Base-by-base conservation (phyloP, 345 rosid genomes). In the Limnanthes douglasii region DNA sequence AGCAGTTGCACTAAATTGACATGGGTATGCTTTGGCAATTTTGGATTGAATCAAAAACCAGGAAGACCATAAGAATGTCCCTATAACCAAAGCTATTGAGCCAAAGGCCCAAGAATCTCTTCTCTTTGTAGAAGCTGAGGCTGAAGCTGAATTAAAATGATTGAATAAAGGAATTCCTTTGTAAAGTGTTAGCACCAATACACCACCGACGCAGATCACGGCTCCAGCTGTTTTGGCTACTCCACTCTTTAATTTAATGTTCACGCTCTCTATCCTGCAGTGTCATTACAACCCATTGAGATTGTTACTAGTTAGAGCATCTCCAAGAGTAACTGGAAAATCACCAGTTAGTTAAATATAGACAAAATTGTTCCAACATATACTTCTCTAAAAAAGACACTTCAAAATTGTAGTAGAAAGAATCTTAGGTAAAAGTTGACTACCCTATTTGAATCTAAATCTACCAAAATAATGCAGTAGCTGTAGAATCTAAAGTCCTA, bases 1-100 rank as follows among this genome's bases (percentile, higher is more conserved):
- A 21, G 86, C 74, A 4, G 75, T 70, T 69, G 75, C 64, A n/a
- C 75, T 54, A 41, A 51, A 77, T 42, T 66, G 60, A 50, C 61
- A 69, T 14, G 82, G 78, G 43, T 54, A 73, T 43, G 46, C 57
- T 57, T 48, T 62, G 43, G 71, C 65, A 18, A 77, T 62, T 2
- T 43, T 28, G 22, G 77, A 54, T 45, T 77, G 76, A 25, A 62
- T 57, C 2, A 70, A 16, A 48, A 70, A 77, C 78, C 79, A 77
- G 5, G 73, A 62, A 22, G 78, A 57, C 78, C 78, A 77, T 39
- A 65, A 23, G n/a, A 70, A 6, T 11, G 65, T 50, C 24, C 75
- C 78, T 0, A 45, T 52, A 2, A 51, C 27, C 65, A 70, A 41
- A 16, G 69, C 66, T 34, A 65, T 37, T 14, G 60, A 59, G 4